These are phyloP conservation scores for Colletotrichum sp. DNA, from an alignment of 2,329 filamentous ascomycete species.

Conservation along the genomic window DNA sequence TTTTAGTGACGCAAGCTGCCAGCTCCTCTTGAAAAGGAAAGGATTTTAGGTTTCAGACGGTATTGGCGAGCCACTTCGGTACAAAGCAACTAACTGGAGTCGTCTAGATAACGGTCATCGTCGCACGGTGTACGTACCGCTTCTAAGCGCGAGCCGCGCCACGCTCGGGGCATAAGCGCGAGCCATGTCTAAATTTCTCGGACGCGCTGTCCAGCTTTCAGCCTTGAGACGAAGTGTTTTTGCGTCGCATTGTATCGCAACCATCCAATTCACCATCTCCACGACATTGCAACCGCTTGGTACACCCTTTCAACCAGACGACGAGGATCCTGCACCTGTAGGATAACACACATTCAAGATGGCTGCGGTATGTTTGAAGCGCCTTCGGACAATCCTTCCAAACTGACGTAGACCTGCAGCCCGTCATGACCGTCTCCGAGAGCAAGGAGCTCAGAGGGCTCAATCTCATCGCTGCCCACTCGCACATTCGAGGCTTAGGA, in stretches of 20 bases:
- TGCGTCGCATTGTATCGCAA: slow-evolving; percentile 2
- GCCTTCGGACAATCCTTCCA: neutral
- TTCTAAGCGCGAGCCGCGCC: slow-evolving; percentile 13
- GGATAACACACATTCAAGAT: slow-evolving; percentile 37
- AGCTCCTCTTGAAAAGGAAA: neutral
- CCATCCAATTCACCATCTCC: neutral
- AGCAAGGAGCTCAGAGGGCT: slow-evolving; percentile 94
- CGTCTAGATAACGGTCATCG: neutral
- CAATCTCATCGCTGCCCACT: slow-evolving; percentile 97
- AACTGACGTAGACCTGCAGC: slow-evolving; percentile 37
- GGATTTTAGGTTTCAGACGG: neutral
- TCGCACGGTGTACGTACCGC: neutral
- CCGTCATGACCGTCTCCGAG: slow-evolving; percentile 83
- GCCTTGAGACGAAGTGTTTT: neutral
- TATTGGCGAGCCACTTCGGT: neutral
- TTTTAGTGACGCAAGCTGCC: neutral
- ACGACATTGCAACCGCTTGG: neutral
- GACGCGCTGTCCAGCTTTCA: slow-evolving; percentile 7
- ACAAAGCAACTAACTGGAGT: neutral
- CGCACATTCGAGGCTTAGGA: slow-evolving; percentile 93
- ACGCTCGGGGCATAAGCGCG: slow-evolving; percentile 6
- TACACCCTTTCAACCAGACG: neutral
- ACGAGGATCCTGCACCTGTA: neutral
- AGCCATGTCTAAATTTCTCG: slow-evolving; percentile 15
- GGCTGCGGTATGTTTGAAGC: slow-evolving; percentile 50